Evolutionary conservation across 1,284 basidiomycete species (phyloP), one percentile per base, ranked within the genome.

Genomic region (Apiotrichum sp.): DNA sequence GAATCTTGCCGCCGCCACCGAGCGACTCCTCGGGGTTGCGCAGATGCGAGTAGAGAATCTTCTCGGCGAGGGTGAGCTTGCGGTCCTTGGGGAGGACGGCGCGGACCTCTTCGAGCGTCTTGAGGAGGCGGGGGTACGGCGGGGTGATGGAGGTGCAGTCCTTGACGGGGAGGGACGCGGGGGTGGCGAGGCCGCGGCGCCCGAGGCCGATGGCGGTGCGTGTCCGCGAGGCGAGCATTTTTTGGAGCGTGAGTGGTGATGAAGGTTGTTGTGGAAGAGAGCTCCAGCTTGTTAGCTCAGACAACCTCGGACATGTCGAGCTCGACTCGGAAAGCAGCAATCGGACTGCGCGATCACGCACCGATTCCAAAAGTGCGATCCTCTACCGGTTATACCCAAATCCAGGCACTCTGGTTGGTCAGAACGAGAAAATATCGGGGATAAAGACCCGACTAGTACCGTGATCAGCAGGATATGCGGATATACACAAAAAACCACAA

Each of bases 1-100:
- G 81, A 43, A 92, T 81, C 57, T 78, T 76, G 29, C 84, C 84
- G 49, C 84, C 84, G 50, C 82, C 80, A 16, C 81, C 81, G 36
- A 96, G 77, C 55, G 80, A 85, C 57, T 80, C 79, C 62, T 86
- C 83, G 7, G 92, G 90, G 63, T 93, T 84, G 64, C 84, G 77
- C 53, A 98, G 78, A 78, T 99, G 96, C 66, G 91, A 87, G 77
- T 97, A 98, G 46, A 99, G 81, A 50, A 98, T 96, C 82, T 99
- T 99, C 78, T 99, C 96, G 32, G 95, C 88, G 14, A 99, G 81
- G 1, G 93, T 93, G 57, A 98, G 79, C 65, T 77, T 78, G 55
- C 56, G 64, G 39, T 66, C 67, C 49, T 58, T 59, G 16, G 89
- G 88, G 65, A 98, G 80, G 50, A 89, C 78, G 50, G 80, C 73